A percentile compares a stretch with the other conserved stretches of the same genome.
These are phyloP conservation scores for Stephania cephalantha DNA, from an alignment of 164 flowering plant species.

Conservation along the genomic window DNA sequence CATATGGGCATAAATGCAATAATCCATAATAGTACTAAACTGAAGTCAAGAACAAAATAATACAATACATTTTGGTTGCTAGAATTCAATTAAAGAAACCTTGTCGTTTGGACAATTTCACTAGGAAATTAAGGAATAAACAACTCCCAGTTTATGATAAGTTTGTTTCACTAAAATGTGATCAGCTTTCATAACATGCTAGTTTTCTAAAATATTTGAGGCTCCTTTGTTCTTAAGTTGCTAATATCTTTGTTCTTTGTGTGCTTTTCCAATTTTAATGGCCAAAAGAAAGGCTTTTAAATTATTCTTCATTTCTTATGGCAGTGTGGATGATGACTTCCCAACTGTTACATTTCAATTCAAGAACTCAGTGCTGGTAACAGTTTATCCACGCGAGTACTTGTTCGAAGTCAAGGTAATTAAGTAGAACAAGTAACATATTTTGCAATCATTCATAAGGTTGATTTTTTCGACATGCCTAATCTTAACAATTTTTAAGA, in stretches of 20 bases:
- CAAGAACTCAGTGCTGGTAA: slow-evolving; percentile 7
- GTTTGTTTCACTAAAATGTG: too few relatives aligned
- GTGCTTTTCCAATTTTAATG: background rate
- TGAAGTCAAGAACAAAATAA: too few relatives aligned
- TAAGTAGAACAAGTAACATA: slow-evolving; percentile 20
- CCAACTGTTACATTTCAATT: slow-evolving; percentile 9
- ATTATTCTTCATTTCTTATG: background rate
- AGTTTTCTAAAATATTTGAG: background rate
- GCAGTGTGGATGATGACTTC: slow-evolving; percentile 13
- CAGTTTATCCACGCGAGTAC: slow-evolving; percentile 10
- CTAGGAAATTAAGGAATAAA: too few relatives aligned
- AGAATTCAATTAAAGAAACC: too few relatives aligned
- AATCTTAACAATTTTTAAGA: background rate
- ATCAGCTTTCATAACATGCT: background rate
- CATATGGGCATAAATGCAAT: too few relatives aligned
- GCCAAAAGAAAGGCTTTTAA: background rate
- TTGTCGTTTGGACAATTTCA: too few relatives aligned
- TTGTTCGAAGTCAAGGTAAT: slow-evolving; percentile 20
- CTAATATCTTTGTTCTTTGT: background rate
- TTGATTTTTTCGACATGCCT: background rate
- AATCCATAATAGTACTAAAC: too few relatives aligned
- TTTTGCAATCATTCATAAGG: background rate
- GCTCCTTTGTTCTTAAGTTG: background rate
- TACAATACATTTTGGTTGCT: too few relatives aligned
- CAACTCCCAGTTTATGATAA: too few relatives aligned